phyloP scores from a whole-genome alignment of 208 protist species.

The Trypanosoma brucei region DNA sequence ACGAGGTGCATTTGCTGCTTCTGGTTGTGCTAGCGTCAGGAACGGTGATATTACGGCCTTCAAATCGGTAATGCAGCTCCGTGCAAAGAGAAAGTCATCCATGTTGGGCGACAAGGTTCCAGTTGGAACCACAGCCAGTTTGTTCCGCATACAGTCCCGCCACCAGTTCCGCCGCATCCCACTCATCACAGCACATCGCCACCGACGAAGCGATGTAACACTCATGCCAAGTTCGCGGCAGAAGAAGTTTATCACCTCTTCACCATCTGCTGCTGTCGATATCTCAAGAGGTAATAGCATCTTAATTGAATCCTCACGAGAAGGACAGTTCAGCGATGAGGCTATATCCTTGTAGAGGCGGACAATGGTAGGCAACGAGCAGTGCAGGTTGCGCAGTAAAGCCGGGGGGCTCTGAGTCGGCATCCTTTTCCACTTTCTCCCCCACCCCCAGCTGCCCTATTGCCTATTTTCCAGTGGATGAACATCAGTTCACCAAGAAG shows the following conservation, averaged over 20 bases:
- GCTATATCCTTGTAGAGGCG: slow-evolving; percentile 31
- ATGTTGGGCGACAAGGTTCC: slow-evolving; percentile 1
- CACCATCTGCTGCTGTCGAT: slow-evolving; percentile 31
- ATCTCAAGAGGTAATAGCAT: slow-evolving; percentile 27
- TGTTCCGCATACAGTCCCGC: too few relatives aligned
- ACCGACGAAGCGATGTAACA: slow-evolving; percentile 29
- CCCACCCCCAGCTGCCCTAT: neutral
- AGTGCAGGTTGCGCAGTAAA: slow-evolving; percentile 64
- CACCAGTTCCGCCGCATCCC: slow-evolving; percentile 31
- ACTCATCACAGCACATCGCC: slow-evolving; percentile 31
- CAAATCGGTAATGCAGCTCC: slow-evolving; percentile 30
- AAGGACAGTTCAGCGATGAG: neutral
- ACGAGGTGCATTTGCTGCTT: slow-evolving; percentile 14
- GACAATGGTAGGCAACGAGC: slow-evolving; percentile 41
- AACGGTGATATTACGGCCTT: slow-evolving; percentile 59
- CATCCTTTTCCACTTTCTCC: slow-evolving; percentile 1
- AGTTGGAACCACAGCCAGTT: neutral
- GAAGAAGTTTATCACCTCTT: slow-evolving; percentile 48
- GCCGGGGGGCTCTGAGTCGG: slow-evolving; percentile 21
- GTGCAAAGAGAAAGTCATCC: slow-evolving; percentile 54
- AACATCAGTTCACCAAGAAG: too few relatives aligned
- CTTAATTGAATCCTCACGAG: neutral
- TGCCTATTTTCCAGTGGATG: too few relatives aligned
- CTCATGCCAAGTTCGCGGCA: slow-evolving; percentile 68
- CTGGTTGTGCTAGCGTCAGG: slow-evolving; percentile 42